Base-by-base conservation (phyloP, 2,329 filamentous ascomycete genomes). In the Penicillium sp. region DNA sequence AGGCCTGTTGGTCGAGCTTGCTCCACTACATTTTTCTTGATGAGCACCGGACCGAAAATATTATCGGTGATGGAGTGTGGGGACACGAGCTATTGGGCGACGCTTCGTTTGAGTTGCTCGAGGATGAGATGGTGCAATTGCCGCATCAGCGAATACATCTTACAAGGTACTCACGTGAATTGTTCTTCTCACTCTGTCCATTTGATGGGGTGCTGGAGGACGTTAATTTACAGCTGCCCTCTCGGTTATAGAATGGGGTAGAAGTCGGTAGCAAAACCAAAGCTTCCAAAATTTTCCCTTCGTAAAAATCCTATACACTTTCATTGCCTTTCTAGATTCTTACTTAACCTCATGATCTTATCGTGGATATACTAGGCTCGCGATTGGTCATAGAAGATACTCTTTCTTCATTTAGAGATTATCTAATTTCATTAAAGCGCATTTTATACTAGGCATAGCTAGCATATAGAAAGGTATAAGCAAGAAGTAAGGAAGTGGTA, bases 11-110 rank as follows among this genome's bases (percentile, higher is more conserved):
- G 49, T 44, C 39, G 10, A 52, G 49, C 27, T 24, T 52, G 11
- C 49, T 52, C 26, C 49, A 52, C 16, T 52, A 52, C 19, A 44
- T 52, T 6, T 52, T 52, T 9, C 49, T 52, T 21, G 49, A 52
- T 33, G 49, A 52, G 24, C 37, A 43, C n/a, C 49, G 49, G n/a
- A 52, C 49, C 3, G 49, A 52, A 7, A 33, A 24, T 52, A n/a
- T 52, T 2, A 43, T 52, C 26, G 37, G 37, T 14, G 39, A 52
- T 9, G 31, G 19, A 24, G 19, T 16, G 13, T 24, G 19, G 16
- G 49, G 37, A 3, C 26, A 44, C 9, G 49, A 52, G 37, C 14
- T 44, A n/a, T 19, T 52, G 10, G 49, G 49, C 11, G 49, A 52
- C 16, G 21, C 24, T 19, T 29, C 49, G 11, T 33, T 44, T 11